phyloP scores from a whole-genome alignment of 306 rosid genomes.

The Malus orientalis region DNA sequence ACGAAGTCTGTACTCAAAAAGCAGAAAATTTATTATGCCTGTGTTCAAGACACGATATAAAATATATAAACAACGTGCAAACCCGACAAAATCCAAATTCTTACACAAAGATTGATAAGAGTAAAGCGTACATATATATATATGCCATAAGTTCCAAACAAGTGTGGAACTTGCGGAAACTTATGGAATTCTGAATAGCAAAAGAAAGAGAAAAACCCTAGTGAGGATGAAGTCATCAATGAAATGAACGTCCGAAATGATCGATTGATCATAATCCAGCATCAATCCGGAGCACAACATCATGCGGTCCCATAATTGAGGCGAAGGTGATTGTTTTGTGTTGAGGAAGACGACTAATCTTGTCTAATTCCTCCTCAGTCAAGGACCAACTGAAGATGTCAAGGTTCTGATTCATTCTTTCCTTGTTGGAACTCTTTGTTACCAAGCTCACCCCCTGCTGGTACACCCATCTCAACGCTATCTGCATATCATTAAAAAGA shows the following conservation, averaged over 20 bases:
- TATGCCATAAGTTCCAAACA: neutral
- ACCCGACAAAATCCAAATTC: no score
- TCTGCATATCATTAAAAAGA: slow-evolving; percentile 7
- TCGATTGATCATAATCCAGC: slow-evolving; percentile 17
- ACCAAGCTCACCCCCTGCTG: slow-evolving; percentile 41
- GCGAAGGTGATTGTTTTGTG: slow-evolving; percentile 29
- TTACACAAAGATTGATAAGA: neutral
- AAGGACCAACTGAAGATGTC: slow-evolving; percentile 37
- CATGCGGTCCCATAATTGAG: slow-evolving; percentile 29
- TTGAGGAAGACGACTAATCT: slow-evolving; percentile 32
- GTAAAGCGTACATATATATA: neutral
- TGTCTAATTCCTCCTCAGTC: slow-evolving; percentile 20
- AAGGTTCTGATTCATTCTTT: slow-evolving; percentile 36
- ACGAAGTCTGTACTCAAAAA: no score
- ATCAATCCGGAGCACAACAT: slow-evolving; percentile 27
- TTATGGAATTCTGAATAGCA: neutral
- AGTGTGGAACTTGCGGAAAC: neutral
- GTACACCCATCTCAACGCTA: slow-evolving; percentile 44
- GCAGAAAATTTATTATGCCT: no score
- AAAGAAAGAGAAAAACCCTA: neutral
- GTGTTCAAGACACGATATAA: no score
- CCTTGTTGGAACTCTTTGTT: slow-evolving; percentile 34
- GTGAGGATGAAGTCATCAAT: neutral
- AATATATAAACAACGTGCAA: no score
- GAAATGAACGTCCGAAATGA: neutral